Evolutionary conservation across 345 rosid species (phyloP), one percentile per base, ranked within the genome.

Genomic region (Salix brachista): DNA sequence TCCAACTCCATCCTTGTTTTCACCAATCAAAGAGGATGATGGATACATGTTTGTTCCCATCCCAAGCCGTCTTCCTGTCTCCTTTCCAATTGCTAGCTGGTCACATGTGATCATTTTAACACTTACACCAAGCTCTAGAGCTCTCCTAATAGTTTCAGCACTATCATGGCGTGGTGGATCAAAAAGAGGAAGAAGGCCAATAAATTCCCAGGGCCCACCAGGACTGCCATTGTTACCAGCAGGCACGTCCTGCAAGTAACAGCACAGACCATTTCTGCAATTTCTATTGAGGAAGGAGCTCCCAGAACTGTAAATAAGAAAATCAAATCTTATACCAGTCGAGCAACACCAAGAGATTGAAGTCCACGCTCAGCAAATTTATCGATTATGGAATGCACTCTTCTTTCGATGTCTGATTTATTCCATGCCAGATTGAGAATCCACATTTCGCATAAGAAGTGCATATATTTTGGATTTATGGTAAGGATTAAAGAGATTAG

Each of bases 21-120:
- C 90, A 28, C 97, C 92, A 8, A 93, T 91, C 82, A 94, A 88
- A 81, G 97, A 89, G 37, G 97, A 85, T 62, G 98, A 92, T 32
- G 97, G 98, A 74, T 94, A 92, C 97, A 94, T 92, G 83, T 94
- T 94, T 74, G 95, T 87, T 32, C 98, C 98, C 98, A 94, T 94
- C 75, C 98, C 98, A 65, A 94, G 98, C 46, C 98, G 85, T 75
- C 98, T 94, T 36, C 97, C 97, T 18, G 98, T 92, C 80, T 94
- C 98, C 84, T 94, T 92, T 56, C 83, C 98, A 66, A 94, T 94
- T 17, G 98, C 97, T 67, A 94, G 89, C 82, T 94, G 97, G 79
- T 94, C 98, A 81, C 98, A 94, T 64, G 94, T 90, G 70, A 90
- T 90, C 94, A 90, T 90, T 85, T 90, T 90, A 67, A 90, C 92